A percentile compares a stretch with the other conserved stretches of the same genome.
Evolutionary conservation across 2,329 filamentous ascomycete genomes (phyloP).

Genomic region (Orbilia ellipsospora): DNA sequence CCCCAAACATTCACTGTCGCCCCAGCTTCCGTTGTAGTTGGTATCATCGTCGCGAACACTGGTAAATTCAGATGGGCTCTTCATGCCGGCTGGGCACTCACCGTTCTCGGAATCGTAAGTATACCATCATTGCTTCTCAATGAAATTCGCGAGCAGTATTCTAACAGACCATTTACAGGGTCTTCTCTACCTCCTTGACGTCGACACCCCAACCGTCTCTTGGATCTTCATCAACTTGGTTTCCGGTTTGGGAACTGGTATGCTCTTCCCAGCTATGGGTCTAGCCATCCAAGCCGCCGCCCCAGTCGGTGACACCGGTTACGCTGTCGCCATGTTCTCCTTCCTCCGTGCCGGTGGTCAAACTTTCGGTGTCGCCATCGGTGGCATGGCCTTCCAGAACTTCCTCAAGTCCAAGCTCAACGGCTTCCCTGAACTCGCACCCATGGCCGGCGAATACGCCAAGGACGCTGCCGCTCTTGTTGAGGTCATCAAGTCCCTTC

Average conservation of each 20-base stretch:
- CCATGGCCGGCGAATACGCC: slow-evolving; percentile 66
- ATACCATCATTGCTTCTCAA: not conserved
- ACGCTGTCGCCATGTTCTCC: slow-evolving; percentile 73
- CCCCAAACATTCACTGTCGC: slow-evolving; percentile 73
- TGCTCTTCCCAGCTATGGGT: slow-evolving; percentile 73
- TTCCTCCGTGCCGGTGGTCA: slow-evolving; percentile 76
- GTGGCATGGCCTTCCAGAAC: slow-evolving; percentile 77
- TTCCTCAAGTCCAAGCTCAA: slow-evolving; percentile 68
- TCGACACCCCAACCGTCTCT: slow-evolving; percentile 66
- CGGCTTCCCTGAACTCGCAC: slow-evolving; percentile 65
- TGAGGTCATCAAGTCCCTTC: slow-evolving; percentile 69
- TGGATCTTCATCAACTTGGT: slow-evolving; percentile 74
- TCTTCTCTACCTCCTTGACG: slow-evolving; percentile 66
- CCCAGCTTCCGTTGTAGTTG: slow-evolving; percentile 70
- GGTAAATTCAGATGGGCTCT: slow-evolving; percentile 72
- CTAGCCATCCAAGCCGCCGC: slow-evolving; percentile 74
- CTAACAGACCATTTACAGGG: slow-evolving; percentile 61
- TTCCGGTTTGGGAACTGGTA: slow-evolving; percentile 71
- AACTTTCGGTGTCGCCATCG: slow-evolving; percentile 73
- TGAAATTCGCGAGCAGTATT: not conserved
- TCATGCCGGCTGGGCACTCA: slow-evolving; percentile 72
- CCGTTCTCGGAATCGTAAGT: slow-evolving; percentile 67
- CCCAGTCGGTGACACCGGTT: slow-evolving; percentile 69
- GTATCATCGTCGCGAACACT: slow-evolving; percentile 68
- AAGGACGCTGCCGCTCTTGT: slow-evolving; percentile 71